Evolutionary conservation across 2,329 filamentous ascomycete genomes (phyloP).

Genomic region (Pestalotiopsis fici): DNA sequence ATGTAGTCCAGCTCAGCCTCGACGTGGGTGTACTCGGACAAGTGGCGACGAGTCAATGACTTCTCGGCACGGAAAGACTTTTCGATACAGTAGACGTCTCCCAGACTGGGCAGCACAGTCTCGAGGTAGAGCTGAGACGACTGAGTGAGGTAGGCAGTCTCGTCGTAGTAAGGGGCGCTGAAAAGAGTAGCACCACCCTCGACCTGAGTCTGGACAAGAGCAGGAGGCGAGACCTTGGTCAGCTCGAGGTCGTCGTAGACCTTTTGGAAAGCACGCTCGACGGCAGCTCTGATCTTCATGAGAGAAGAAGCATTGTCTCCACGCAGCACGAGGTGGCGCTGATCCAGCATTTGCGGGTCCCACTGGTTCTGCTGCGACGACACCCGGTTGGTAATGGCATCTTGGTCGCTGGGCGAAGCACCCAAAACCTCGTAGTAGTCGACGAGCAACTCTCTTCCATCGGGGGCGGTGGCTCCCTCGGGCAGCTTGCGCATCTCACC

Average conservation of each 20-base stretch:
- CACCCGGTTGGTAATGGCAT: conserved; percentile 83
- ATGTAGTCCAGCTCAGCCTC: conserved; percentile 98
- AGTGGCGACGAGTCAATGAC: conserved; percentile 87
- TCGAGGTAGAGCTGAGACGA: conserved; percentile 97
- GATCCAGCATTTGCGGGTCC: conserved; percentile 72
- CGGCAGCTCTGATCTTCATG: conserved; percentile 81
- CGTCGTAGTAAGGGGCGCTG: conserved; percentile 84
- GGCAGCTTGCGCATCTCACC: conserved; percentile 85
- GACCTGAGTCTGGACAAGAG: conserved; percentile 92
- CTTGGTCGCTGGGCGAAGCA: conserved; percentile 80
- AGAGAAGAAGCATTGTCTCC: conserved; percentile 83
- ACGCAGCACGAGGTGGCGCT: conserved; percentile 82
- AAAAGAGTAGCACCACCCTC: conserved; percentile 93
- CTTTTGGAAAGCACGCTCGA: conserved; percentile 79
- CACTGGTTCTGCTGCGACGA: conserved; percentile 46
- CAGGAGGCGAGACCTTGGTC: conserved; percentile 84
- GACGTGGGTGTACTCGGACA: conserved; percentile 96
- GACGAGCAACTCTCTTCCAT: conserved; percentile 84
- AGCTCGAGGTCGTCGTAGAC: conserved; percentile 77
- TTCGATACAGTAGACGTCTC: conserved; percentile 96
- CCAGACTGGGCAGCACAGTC: conserved; percentile 86
- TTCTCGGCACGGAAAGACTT: conserved; percentile 99
- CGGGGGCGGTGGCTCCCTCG: conserved; percentile 74
- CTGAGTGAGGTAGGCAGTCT: conserved; percentile 91
- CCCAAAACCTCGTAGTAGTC: conserved; percentile 85